phyloP scores from a whole-genome alignment of 2,329 filamentous ascomycete genomes.

The Pseudopithomyces chartarum region DNA sequence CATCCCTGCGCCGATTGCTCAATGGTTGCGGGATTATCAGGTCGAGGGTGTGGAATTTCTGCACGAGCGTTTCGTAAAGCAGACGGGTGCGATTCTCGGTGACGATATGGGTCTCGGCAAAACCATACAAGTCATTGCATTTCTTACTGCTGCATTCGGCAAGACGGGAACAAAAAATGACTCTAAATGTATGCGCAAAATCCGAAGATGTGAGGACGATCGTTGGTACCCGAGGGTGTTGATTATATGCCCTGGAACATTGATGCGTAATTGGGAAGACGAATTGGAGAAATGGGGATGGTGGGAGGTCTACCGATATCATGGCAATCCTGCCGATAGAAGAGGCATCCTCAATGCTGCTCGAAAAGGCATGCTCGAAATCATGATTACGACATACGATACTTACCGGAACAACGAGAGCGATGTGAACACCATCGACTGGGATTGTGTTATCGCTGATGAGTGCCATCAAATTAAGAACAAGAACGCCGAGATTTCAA shows the following conservation, averaged over 20 bases:
- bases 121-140: conserved; percentile 93
- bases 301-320: conserved; percentile 87
- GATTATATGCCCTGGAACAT: conserved; percentile 84
- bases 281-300: conserved; percentile 92
- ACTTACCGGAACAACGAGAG: conserved; percentile 81
- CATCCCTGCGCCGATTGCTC: conserved; percentile 87
- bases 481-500: conserved; percentile 73
- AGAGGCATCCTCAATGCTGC: conserved; percentile 75
- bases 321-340: conserved; percentile 67
- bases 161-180: conserved; percentile 92
- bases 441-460: conserved; percentile 94
- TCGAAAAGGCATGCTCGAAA: conserved; percentile 76
- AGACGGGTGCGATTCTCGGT: conserved; percentile 86
- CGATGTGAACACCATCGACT: conserved; percentile 81
- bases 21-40: conserved; percentile 92
- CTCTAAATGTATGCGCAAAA: conserved; percentile 83
- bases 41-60: conserved; percentile 83
- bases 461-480: conserved; percentile 94
- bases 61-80: conserved; percentile 86
- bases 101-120: conserved; percentile 99
- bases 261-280: conserved; percentile 89
- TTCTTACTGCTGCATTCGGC: conserved; percentile 88
- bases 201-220: conserved; percentile 63
- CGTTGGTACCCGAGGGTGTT: conserved; percentile 84
- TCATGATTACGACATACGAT: conserved; percentile 92